phyloP scores from a whole-genome alignment of 495 filamentous ascomycete genomes.

The Jackrogersella minutella region DNA sequence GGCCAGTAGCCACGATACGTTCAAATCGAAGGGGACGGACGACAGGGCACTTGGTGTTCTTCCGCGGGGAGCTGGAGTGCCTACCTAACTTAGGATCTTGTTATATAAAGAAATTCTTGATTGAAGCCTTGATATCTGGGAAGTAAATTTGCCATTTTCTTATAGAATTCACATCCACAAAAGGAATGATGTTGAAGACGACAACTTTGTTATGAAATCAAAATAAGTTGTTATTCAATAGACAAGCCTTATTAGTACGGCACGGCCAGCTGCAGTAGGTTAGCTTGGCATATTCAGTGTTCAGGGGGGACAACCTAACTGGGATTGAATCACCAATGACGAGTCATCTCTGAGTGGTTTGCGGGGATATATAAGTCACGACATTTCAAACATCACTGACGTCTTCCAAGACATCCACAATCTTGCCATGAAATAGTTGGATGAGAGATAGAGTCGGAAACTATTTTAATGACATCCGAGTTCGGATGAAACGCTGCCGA shows the following conservation, averaged over 20 bases:
- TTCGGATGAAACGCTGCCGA: neutral
- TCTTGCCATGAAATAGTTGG: neutral
- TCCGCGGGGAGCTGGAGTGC: no score
- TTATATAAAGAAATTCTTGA: no score
- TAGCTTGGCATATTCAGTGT: neutral
- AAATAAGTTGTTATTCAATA: neutral
- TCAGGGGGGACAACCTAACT: neutral
- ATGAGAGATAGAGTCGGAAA: neutral
- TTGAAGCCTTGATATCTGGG: neutral
- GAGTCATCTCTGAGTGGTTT: neutral
- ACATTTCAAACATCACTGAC: neutral
- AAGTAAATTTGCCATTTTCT: no score
- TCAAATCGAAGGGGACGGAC: no score
- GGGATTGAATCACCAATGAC: no score
- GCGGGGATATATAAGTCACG: slow-evolving; percentile 3
- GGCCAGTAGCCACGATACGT: no score
- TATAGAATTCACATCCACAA: no score
- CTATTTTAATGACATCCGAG: neutral
- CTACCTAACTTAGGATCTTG: no score
- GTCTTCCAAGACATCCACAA: neutral
- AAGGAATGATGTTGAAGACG: no score
- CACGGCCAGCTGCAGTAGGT: no score
- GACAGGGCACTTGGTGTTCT: no score
- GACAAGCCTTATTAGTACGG: neutral
- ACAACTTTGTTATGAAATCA: neutral